These are phyloP conservation scores for Friedmanniomyces simplex DNA, from an alignment of 495 filamentous ascomycete species.

Conservation along the genomic window DNA sequence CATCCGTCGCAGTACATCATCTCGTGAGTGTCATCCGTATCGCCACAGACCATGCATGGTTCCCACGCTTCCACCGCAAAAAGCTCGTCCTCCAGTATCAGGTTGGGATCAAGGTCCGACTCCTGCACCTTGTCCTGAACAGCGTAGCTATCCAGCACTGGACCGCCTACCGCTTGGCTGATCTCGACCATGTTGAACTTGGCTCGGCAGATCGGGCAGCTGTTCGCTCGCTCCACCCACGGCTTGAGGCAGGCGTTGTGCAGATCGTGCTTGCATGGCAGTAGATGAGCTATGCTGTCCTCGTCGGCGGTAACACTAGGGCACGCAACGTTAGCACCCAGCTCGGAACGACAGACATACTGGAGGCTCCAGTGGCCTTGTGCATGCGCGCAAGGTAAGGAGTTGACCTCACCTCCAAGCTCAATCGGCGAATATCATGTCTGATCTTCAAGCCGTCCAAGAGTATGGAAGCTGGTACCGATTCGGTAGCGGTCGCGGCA, in stretches of 20 bases:
- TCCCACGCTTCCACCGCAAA: slow-evolving; percentile 54
- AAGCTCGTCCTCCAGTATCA: slow-evolving; percentile 54
- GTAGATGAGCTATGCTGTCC: slow-evolving; percentile 50
- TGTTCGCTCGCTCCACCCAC: slow-evolving; percentile 94
- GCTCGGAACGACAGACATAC: neutral
- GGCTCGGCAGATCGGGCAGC: slow-evolving; percentile 90
- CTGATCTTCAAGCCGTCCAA: slow-evolving; percentile 28
- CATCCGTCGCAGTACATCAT: slow-evolving; percentile 83
- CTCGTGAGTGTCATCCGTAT: slow-evolving; percentile 49
- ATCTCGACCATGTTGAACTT: slow-evolving; percentile 84
- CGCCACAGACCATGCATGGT: slow-evolving; percentile 77
- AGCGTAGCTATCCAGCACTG: slow-evolving; percentile 63
- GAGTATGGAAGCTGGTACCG: slow-evolving; percentile 22
- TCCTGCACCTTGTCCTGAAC: slow-evolving; percentile 87
- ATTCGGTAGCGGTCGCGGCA: slow-evolving; percentile 6
- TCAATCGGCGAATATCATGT: slow-evolving; percentile 24
- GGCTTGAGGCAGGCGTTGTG: slow-evolving; percentile 85
- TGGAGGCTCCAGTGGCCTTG: slow-evolving; percentile 15
- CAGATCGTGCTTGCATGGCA: slow-evolving; percentile 76
- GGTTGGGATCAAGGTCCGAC: slow-evolving; percentile 72
- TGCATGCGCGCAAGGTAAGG: slow-evolving; percentile 4
- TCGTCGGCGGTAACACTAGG: slow-evolving; percentile 29
- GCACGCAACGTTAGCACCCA: slow-evolving; percentile 6
- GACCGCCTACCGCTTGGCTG: slow-evolving; percentile 60
- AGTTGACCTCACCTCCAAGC: slow-evolving; percentile 22